phyloP scores from a whole-genome alignment of 345 rosid species.

The Melastoma malabathricum region DNA sequence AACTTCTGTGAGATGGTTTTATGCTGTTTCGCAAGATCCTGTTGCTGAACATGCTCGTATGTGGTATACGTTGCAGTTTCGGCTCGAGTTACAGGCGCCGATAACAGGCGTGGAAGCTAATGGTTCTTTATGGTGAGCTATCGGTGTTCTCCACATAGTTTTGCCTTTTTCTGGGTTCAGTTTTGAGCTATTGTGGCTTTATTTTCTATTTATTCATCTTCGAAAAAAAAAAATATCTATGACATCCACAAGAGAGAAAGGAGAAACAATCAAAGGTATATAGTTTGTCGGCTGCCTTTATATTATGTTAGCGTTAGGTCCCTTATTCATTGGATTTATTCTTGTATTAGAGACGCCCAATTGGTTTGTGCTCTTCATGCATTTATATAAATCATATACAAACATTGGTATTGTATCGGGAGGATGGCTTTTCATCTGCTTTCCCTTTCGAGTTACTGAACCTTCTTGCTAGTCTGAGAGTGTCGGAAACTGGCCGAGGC shows the following conservation, averaged over 20 bases:
- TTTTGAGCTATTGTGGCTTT: slow-evolving; percentile 7
- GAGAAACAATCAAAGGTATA: slow-evolving; percentile 10
- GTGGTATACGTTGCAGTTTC: neutral
- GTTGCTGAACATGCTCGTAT: slow-evolving; percentile 17
- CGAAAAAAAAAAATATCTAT: slow-evolving; percentile 11
- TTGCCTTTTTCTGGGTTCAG: slow-evolving; percentile 7
- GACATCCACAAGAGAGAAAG: slow-evolving; percentile 4
- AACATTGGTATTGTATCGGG: too few relatives aligned
- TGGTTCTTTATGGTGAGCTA: slow-evolving; percentile 38
- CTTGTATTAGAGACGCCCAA: slow-evolving; percentile 24
- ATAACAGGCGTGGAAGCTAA: slow-evolving; percentile 24
- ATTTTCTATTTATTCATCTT: slow-evolving; percentile 1
- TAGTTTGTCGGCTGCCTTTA: slow-evolving; percentile 31
- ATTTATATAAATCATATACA: neutral
- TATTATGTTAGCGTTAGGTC: slow-evolving; percentile 21
- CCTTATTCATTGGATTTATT: slow-evolving; percentile 50
- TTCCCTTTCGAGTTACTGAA: too few relatives aligned
- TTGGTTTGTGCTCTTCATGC: too few relatives aligned
- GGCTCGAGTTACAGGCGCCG: too few relatives aligned
- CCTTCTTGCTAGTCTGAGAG: too few relatives aligned
- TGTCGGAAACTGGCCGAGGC: too few relatives aligned
- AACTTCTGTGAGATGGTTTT: slow-evolving; percentile 6
- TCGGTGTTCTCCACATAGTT: slow-evolving; percentile 14
- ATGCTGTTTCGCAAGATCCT: slow-evolving; percentile 13
- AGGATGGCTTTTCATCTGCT: too few relatives aligned